Evolutionary conservation across 2,329 filamentous ascomycete species (phyloP).

Genomic region (Sphaerulina musiva): DNA sequence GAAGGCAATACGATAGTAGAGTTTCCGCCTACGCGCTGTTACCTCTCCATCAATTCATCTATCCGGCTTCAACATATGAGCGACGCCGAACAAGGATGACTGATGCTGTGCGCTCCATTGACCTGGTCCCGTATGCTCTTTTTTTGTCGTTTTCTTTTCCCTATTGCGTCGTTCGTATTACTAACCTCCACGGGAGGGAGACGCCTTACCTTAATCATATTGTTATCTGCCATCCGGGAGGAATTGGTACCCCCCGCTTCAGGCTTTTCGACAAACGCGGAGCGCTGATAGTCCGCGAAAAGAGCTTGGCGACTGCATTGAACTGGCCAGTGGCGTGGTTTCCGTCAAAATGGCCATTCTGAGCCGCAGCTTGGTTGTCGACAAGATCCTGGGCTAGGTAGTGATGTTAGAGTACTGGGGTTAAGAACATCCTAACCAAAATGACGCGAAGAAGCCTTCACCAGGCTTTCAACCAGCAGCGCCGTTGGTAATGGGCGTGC

Average conservation of each 20-base stretch:
- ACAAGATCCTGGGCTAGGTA: conserved; percentile 1
- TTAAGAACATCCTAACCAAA: conserved; percentile 3
- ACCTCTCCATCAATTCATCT: neutral
- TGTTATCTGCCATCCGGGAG: neutral
- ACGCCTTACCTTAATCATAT: conserved; percentile 3
- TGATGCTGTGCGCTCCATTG: neutral
- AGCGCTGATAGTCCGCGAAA: neutral
- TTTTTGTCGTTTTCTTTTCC: neutral
- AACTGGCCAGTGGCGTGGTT: neutral
- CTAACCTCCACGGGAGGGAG: neutral
- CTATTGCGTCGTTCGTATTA: neutral
- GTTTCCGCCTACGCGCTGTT: neutral
- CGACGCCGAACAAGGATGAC: neutral
- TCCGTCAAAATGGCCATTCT: neutral
- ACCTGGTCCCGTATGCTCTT: neutral
- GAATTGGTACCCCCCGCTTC: neutral
- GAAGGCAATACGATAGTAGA: neutral
- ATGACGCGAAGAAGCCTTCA: neutral
- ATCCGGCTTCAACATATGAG: neutral
- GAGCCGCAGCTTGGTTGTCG: neutral
- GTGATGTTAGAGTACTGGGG: conserved; percentile 8
- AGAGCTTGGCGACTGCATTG: neutral
- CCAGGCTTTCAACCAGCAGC: conserved; percentile 14
- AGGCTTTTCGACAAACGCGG: neutral
- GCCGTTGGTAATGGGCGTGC: conserved; percentile 16